phyloP scores from a whole-genome alignment of 768 basidiomycete species.

The Leccinum olivaceopallidum region DNA sequence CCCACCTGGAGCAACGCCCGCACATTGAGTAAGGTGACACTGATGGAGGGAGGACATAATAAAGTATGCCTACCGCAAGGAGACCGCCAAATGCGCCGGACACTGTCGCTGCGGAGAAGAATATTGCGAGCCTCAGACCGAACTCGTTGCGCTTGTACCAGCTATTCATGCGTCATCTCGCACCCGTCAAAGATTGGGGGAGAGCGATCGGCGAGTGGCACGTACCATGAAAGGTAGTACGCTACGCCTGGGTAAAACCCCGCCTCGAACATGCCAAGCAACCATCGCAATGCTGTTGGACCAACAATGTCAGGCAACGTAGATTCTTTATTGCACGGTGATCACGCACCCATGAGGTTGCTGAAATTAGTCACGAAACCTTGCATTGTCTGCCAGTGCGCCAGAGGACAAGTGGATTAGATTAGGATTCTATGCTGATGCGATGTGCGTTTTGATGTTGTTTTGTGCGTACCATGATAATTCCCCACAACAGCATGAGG shows the following conservation, averaged over 20 bases:
- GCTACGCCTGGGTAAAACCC: conserved; percentile 47
- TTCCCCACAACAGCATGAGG: conserved; percentile 73
- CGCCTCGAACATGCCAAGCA: conserved; percentile 75
- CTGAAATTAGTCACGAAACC: conserved; percentile 67
- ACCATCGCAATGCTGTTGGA: conserved; percentile 61
- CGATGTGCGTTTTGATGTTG: background rate
- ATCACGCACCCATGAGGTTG: conserved; percentile 60
- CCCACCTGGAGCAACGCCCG: conserved; percentile 38
- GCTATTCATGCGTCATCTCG: conserved; percentile 25
- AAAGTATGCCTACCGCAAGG: conserved; percentile 50
- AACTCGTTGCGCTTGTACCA: conserved; percentile 77
- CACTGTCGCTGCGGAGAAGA: conserved; percentile 77
- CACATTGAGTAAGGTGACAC: conserved; percentile 1
- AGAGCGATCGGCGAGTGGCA: conserved; percentile 5
- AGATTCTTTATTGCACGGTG: background rate
- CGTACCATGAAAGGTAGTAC: conserved; percentile 73
- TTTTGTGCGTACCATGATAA: conserved; percentile 59
- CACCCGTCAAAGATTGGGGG: conserved; percentile 39
- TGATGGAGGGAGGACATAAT: background rate
- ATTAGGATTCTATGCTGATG: background rate
- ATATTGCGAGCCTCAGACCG: conserved; percentile 61
- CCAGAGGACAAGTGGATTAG: conserved; percentile 8
- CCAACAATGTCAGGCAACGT: background rate
- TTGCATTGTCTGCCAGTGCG: conserved; percentile 58
- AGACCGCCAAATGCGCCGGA: conserved; percentile 81